Conservation (phyloP, 257 asterid genomes). For the Petunia secreta region DNA sequence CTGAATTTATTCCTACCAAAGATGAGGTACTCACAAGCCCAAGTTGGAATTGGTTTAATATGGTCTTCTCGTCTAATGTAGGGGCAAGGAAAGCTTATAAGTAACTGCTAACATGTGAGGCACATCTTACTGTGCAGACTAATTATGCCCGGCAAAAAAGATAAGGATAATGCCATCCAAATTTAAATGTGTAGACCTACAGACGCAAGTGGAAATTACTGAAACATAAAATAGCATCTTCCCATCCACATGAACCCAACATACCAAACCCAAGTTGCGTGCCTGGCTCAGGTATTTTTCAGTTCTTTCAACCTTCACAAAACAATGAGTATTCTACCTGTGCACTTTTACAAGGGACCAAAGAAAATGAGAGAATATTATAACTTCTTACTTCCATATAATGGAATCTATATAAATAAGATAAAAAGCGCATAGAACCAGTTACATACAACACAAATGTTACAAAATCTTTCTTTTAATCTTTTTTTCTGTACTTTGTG, state of each 20-base stretch:
- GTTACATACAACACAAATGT: neutral
- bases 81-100: neutral
- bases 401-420: neutral
- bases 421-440: neutral
- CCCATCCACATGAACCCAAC: neutral
- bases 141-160: neutral
- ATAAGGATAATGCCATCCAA: constrained; percentile 11
- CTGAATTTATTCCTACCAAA: neutral
- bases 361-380: neutral
- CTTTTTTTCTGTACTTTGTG: neutral
- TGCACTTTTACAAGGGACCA: neutral
- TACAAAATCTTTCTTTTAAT: neutral
- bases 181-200: neutral
- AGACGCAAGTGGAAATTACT: neutral
- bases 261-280: neutral
- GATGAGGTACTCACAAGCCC: constrained; percentile 6
- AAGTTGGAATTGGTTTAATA: constrained; percentile 14
- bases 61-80: neutral
- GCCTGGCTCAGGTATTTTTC: constrained; percentile 2
- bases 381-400: neutral
- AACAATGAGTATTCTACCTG: neutral
- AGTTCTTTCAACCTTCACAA: constrained; percentile 13
- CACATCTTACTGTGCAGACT: constrained; percentile 19
- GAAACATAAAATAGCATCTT: neutral
- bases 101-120: neutral